Conservation (phyloP, 1,284 basidiomycete genomes). For the Wolfiporia cocos region DNA sequence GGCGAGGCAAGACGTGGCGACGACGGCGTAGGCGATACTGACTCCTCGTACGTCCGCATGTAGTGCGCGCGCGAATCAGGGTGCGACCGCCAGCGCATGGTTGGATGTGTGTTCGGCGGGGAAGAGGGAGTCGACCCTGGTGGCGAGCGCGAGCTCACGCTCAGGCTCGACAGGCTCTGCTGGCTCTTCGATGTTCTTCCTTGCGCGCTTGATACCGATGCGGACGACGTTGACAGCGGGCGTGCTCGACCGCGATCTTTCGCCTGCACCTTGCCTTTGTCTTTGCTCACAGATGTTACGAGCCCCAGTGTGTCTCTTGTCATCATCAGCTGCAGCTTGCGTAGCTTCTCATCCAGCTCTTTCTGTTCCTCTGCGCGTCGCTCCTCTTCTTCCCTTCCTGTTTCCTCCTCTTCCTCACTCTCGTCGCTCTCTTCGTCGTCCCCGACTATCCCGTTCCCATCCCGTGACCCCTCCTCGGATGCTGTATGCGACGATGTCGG, state of each 20-base stretch:
- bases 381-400: constrained; percentile 61
- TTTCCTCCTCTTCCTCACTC: constrained; percentile 42
- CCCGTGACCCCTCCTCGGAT: constrained; percentile 13
- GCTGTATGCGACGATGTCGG: constrained; percentile 42
- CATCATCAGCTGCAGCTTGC: constrained; percentile 61
- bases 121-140: constrained; percentile 72
- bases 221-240: constrained; percentile 21
- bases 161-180: constrained; percentile 63
- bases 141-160: constrained; percentile 56
- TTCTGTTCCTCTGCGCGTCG: constrained; percentile 62
- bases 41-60: constrained; percentile 2
- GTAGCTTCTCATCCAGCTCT: constrained; percentile 55
- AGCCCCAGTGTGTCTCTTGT: constrained; percentile 67
- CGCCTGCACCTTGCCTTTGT: constrained; percentile 7
- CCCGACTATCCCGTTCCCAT: constrained; percentile 5
- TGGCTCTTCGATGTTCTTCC: constrained; percentile 16
- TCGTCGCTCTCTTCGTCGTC: constrained; percentile 25
- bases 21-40: constrained; percentile 10
- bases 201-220: constrained; percentile 11
- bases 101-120: constrained; percentile 33
- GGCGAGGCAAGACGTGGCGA: constrained; percentile 27
- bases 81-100: constrained; percentile 1
- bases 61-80: constrained; percentile 3
- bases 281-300: constrained; percentile 38
- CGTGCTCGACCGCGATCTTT: constrained; percentile 41